These are phyloP conservation scores for Tuber aestivum DNA, from an alignment of 495 filamentous ascomycete genomes.

Conservation along the genomic window DNA sequence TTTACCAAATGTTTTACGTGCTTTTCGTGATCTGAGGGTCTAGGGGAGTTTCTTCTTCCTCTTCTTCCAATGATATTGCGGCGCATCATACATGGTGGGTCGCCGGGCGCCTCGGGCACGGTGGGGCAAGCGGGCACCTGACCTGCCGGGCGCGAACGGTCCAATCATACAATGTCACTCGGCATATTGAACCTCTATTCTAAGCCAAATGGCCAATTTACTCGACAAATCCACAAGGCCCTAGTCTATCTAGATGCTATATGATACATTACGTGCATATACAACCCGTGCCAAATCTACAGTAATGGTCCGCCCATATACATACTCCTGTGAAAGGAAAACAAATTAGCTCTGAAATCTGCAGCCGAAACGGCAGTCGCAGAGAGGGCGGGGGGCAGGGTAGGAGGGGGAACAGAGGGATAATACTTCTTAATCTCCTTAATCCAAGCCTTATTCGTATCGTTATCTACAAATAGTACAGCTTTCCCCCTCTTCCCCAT, in stretches of 20 bases:
- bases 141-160: background rate
- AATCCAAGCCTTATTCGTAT: slow-evolving; percentile 82
- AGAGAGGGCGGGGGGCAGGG: background rate
- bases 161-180: background rate
- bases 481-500: slow-evolving; percentile 89
- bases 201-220: background rate
- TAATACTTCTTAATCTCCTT: slow-evolving; percentile 52
- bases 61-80: background rate
- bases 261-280: background rate
- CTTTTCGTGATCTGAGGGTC: background rate
- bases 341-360: slow-evolving; percentile 4
- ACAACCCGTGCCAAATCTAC: background rate
- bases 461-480: slow-evolving; percentile 80
- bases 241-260: background rate
- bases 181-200: background rate
- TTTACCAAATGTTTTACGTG: background rate
- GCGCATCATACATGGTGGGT: background rate
- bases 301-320: slow-evolving; percentile 23
- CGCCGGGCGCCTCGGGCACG: background rate
- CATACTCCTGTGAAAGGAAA: slow-evolving; percentile 12
- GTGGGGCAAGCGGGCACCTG: background rate
- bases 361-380: background rate
- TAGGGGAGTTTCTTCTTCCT: background rate
- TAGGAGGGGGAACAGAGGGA: background rate
- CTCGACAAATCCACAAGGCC: background rate